Conservation (phyloP, 2,329 filamentous ascomycete genomes). For the Purpureocillium lavendulum region DNA sequence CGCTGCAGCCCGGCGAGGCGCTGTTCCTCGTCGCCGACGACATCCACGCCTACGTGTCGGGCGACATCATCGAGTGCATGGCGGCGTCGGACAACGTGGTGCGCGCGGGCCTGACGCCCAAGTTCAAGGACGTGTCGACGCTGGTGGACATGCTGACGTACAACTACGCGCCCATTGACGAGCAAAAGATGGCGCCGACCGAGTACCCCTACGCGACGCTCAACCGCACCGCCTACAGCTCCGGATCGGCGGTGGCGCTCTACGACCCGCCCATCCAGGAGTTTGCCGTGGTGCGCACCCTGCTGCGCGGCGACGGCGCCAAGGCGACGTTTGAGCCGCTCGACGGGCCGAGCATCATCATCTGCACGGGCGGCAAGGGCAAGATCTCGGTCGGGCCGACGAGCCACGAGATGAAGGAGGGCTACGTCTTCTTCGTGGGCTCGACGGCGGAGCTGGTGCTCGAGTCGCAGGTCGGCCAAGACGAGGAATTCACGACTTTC, state of each 20-base stretch:
- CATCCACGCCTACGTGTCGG: constrained; percentile 89
- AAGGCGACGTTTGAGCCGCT: constrained; percentile 86
- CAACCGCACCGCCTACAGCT: constrained; percentile 74
- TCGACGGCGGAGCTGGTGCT: constrained; percentile 77
- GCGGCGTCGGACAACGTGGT: constrained; percentile 98
- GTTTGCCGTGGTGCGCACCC: constrained; percentile 80
- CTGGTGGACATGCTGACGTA: constrained; percentile 91
- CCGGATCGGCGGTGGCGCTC: constrained; percentile 60
- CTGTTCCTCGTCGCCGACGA: constrained; percentile 96
- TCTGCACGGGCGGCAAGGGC: constrained; percentile 78
- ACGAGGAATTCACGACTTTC: constrained; percentile 76
- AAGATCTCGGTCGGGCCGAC: constrained; percentile 81
- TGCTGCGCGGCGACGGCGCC: constrained; percentile 60
- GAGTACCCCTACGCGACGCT: constrained; percentile 82
- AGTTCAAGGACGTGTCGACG: constrained; percentile 93
- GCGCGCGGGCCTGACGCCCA: constrained; percentile 92
- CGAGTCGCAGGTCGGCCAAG: constrained; percentile 53
- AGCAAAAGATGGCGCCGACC: constrained; percentile 84
- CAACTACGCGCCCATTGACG: constrained; percentile 84
- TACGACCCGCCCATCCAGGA: constrained; percentile 97
- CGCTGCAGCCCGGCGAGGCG: constrained; percentile 79
- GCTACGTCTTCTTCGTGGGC: constrained; percentile 77
- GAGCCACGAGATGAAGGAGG: constrained; percentile 62
- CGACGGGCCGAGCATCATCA: constrained; percentile 82
- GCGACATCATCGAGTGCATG: constrained; percentile 99